phyloP scores from a whole-genome alignment of 768 basidiomycete species.

The Macrocybe gigantea region DNA sequence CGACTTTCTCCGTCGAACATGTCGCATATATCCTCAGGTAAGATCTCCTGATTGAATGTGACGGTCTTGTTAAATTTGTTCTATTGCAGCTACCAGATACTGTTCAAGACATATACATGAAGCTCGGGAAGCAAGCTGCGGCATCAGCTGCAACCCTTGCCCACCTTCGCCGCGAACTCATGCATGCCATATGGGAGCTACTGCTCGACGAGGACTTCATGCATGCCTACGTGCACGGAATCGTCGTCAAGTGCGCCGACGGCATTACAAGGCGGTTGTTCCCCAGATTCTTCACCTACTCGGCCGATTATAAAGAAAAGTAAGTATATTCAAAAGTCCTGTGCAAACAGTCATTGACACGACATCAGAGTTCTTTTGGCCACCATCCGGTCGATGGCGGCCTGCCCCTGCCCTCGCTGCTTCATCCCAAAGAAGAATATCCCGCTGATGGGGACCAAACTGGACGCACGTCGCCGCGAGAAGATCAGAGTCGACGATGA shows the following conservation, averaged over 20 bases:
- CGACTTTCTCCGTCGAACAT: constrained; percentile 25
- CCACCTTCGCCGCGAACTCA: constrained; percentile 24
- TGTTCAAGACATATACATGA: constrained; percentile 18
- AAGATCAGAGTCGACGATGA: constrained; percentile 4
- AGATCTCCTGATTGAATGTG: constrained; percentile 2
- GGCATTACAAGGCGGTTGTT: constrained; percentile 20
- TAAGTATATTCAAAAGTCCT: constrained; percentile 10
- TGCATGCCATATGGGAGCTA: constrained; percentile 22
- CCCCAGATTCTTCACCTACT: constrained; percentile 25
- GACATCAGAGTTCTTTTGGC: constrained; percentile 13
- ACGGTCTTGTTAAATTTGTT: neutral
- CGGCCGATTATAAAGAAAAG: constrained; percentile 33
- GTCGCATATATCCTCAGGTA: constrained; percentile 33
- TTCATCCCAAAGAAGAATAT: constrained; percentile 5
- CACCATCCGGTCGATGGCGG: constrained; percentile 11
- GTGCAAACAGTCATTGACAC: constrained; percentile 2
- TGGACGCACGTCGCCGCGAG: neutral
- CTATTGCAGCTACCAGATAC: constrained; percentile 21
- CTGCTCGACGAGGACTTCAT: constrained; percentile 20
- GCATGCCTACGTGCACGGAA: constrained; percentile 20
- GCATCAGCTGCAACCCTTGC: constrained; percentile 15
- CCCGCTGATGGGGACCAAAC: constrained; percentile 4
- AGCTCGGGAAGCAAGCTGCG: neutral
- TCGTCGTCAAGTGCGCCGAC: constrained; percentile 22
- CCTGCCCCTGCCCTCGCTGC: constrained; percentile 15